Conservation (phyloP, 805 yeast species). For the Debaryomyces castellii region DNA sequence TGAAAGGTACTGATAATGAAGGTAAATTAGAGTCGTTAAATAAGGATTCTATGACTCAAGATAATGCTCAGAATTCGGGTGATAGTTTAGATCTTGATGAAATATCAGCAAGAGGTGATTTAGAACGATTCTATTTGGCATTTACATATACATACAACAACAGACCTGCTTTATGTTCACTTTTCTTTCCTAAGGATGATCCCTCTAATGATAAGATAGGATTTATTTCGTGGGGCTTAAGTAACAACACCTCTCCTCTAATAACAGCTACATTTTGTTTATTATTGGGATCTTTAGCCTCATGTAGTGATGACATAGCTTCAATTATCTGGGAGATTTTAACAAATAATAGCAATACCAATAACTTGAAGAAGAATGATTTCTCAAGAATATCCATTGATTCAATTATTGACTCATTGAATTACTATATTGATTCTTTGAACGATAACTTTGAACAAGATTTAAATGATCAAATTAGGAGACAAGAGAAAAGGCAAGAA, state of each 20-base stretch:
- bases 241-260: constrained; percentile 69
- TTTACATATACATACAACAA: constrained; percentile 66
- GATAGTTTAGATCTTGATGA: constrained; percentile 52
- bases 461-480: constrained; percentile 25
- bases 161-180: constrained; percentile 55
- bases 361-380: constrained; percentile 31
- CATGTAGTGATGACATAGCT: constrained; percentile 55
- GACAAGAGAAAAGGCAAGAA: constrained; percentile 35
- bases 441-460: constrained; percentile 38
- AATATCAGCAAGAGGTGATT: constrained; percentile 72
- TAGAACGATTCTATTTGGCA: constrained; percentile 83
- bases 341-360: constrained; percentile 23
- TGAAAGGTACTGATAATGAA: constrained; percentile 1
- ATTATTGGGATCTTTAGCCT: constrained; percentile 72
- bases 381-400: constrained; percentile 54
- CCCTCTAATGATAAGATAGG: constrained; percentile 61
- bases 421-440: constrained; percentile 51
- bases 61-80: constrained; percentile 3
- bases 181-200: constrained; percentile 57
- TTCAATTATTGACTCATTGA: constrained; percentile 51
- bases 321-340: constrained; percentile 39
- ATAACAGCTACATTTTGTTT: constrained; percentile 81
- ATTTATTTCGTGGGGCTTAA: constrained; percentile 85
- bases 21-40: constrained; percentile 1
- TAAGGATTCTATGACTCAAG: constrained; percentile 1